Conservation (phyloP, 768 basidiomycete genomes). For the Lentinus brumalis region DNA sequence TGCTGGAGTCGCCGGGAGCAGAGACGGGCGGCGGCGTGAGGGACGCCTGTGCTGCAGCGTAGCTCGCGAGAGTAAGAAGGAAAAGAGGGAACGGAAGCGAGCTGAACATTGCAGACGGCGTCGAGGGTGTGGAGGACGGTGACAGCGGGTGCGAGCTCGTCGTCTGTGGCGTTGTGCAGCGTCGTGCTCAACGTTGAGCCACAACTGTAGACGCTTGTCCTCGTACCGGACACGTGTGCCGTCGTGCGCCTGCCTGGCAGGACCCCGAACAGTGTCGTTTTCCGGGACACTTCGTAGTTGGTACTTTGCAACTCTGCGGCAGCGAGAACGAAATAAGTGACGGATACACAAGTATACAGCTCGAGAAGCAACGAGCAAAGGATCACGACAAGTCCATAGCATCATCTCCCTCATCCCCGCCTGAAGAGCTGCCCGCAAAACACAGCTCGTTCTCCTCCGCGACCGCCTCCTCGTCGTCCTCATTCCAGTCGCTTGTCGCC, state of each 20-base stretch:
- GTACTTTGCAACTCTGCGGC: too few species aligned
- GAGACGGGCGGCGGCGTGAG: not conserved
- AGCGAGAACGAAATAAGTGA: too few species aligned
- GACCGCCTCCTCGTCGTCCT: slow-evolving; percentile 80
- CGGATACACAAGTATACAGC: not conserved
- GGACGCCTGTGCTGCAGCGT: slow-evolving; percentile 4
- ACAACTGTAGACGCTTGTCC: too few species aligned
- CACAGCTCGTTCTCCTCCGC: slow-evolving; percentile 72
- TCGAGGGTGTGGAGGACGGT: too few species aligned
- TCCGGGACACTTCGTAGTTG: too few species aligned
- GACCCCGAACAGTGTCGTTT: too few species aligned
- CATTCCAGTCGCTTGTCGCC: slow-evolving; percentile 88
- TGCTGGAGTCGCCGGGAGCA: not conserved
- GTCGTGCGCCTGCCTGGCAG: too few species aligned
- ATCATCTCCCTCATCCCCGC: slow-evolving; percentile 33
- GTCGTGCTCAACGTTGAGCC: too few species aligned
- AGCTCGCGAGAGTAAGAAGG: slow-evolving; percentile 4
- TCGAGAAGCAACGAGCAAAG: not conserved
- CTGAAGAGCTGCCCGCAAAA: slow-evolving; percentile 46
- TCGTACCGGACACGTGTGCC: too few species aligned
- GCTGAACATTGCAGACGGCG: not conserved
- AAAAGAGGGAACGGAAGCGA: slow-evolving; percentile 11
- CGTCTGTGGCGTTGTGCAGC: too few species aligned
- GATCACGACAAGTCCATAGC: slow-evolving; percentile 39
- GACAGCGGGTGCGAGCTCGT: too few species aligned